A percentile compares a stretch with the other conserved stretches of the same genome.
Evolutionary conservation across 192 early-diverging fungal species (phyloP).

Genomic region (Gigaspora rosea): DNA sequence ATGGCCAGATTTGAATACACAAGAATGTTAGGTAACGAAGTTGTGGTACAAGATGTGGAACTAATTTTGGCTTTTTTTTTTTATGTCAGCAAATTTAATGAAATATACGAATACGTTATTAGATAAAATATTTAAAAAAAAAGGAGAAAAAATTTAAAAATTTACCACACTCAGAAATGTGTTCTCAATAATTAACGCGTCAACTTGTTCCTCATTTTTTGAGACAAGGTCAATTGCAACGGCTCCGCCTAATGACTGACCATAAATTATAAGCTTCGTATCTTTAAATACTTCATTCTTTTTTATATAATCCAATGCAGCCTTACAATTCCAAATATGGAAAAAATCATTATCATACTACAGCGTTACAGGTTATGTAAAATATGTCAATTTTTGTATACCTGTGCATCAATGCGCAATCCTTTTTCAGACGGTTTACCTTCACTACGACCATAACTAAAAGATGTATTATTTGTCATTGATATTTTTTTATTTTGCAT

Average conservation of each 20-base stretch:
- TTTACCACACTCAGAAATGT: slow-evolving; percentile 85
- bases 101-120: neutral
- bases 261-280: slow-evolving; percentile 85
- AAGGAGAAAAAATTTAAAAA: neutral
- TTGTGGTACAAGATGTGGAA: slow-evolving; percentile 80
- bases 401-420: slow-evolving; percentile 83
- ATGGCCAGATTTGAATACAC: slow-evolving; percentile 88
- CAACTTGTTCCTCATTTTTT: slow-evolving; percentile 70
- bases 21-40: slow-evolving; percentile 73
- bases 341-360: neutral
- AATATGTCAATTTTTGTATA: slow-evolving; percentile 11
- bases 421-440: slow-evolving; percentile 89
- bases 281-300: slow-evolving; percentile 69
- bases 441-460: slow-evolving; percentile 83
- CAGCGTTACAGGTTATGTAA: neutral
- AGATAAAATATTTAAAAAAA: neutral
- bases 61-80: slow-evolving; percentile 68
- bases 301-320: slow-evolving; percentile 72
- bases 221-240: slow-evolving; percentile 91
- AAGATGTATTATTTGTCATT: too few species aligned
- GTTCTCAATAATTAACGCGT: slow-evolving; percentile 90
- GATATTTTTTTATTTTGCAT: too few species aligned
- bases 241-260: slow-evolving; percentile 96
- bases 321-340: neutral
- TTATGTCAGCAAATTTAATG: neutral